These are phyloP conservation scores for Panaeolus cyanescens DNA, from an alignment of 768 basidiomycete species.

Conservation along the genomic window DNA sequence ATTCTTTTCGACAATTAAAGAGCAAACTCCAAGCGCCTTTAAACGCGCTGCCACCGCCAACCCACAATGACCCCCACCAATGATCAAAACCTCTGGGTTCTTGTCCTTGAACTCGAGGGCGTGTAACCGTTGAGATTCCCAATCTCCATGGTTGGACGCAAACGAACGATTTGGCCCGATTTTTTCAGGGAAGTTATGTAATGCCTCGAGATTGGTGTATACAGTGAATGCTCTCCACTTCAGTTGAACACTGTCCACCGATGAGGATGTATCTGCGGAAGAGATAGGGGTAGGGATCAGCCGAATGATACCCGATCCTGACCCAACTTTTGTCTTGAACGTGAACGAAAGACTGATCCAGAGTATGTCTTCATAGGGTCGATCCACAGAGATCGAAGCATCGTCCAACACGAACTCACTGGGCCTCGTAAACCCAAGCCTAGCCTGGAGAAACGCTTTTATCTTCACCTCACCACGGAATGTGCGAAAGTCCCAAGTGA, in stretches of 20 bases:
- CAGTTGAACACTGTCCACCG: no score
- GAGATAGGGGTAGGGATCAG: constrained; percentile 43
- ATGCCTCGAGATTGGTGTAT: constrained; percentile 57
- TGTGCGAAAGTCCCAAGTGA: constrained; percentile 66
- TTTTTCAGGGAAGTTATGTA: constrained; percentile 55
- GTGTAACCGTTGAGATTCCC: constrained; percentile 46
- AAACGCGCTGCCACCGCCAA: constrained; percentile 65
- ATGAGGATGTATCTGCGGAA: no score
- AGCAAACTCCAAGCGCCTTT: constrained; percentile 55
- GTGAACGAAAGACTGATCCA: constrained; percentile 61
- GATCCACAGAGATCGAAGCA: constrained; percentile 28
- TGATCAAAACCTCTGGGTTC: constrained; percentile 59
- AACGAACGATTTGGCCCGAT: constrained; percentile 46
- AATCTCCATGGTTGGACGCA: constrained; percentile 52
- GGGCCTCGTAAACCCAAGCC: constrained; percentile 33
- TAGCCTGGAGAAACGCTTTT: constrained; percentile 44
- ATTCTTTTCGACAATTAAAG: constrained; percentile 69
- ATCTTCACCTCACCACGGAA: constrained; percentile 48
- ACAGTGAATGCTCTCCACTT: constrained; percentile 57
- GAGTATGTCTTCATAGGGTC: constrained; percentile 50
- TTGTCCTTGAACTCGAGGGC: constrained; percentile 41
- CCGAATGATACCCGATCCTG: constrained; percentile 53
- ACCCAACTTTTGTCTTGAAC: constrained; percentile 54
- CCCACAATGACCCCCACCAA: constrained; percentile 71
- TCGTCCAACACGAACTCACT: constrained; percentile 24